These are phyloP conservation scores for Yarrowia deformans DNA, from an alignment of 805 yeast genomes.

Conservation along the genomic window DNA sequence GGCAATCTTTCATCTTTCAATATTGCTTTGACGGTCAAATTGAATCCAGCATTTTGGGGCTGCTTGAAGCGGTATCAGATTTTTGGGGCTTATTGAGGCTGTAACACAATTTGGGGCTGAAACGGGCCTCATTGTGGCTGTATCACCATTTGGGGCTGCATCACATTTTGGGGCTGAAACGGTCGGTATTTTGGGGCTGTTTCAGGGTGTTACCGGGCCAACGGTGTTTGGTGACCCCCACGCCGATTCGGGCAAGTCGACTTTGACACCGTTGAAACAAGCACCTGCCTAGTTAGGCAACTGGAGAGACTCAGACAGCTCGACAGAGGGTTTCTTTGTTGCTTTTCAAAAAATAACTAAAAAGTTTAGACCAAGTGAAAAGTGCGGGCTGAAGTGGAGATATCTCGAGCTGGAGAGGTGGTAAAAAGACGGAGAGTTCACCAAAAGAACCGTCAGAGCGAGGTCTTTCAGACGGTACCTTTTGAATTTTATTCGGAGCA, in stretches of 20 bases:
- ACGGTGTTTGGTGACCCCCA: slow-evolving; percentile 4
- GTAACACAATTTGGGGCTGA: too few species aligned
- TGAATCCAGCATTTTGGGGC: too few species aligned
- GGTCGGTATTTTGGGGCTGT: too few species aligned
- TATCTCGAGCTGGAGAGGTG: not conserved
- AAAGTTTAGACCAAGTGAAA: not conserved
- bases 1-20: too few species aligned
- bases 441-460: not conserved
- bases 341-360: not conserved
- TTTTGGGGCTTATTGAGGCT: too few species aligned
- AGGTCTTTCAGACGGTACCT: not conserved
- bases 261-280: not conserved
- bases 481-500: not conserved
- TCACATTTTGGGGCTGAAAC: too few species aligned
- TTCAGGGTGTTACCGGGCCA: too few species aligned
- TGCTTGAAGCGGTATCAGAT: too few species aligned
- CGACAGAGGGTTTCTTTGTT: not conserved
- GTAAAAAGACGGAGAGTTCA: not conserved
- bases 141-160: too few species aligned
- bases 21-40: too few species aligned
- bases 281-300: slow-evolving; percentile 3
- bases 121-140: too few species aligned
- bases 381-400: not conserved
- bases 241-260: not conserved
- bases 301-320: not conserved